A percentile compares a stretch with the other conserved stretches of the same genome.
phyloP scores from a whole-genome alignment of 345 rosid species.

The Hibiscus trionum region DNA sequence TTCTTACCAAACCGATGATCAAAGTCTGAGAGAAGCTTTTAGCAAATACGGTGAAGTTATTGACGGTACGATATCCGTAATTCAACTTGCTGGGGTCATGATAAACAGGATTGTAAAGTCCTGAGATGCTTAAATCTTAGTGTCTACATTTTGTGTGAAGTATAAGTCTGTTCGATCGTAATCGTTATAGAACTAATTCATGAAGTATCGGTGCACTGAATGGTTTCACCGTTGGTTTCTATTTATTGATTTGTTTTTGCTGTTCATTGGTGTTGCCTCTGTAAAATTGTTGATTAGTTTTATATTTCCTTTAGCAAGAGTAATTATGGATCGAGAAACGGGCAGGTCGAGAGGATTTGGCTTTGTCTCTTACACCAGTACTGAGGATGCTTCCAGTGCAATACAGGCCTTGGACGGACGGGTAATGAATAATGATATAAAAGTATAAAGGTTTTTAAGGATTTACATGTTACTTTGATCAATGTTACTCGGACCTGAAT shows the following conservation, averaged over 20 bases:
- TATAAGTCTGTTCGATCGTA: neutral
- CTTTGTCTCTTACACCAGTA: conserved; percentile 53
- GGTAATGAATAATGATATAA: conserved; percentile 44
- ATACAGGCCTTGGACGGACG: conserved; percentile 92
- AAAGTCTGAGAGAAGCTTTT: conserved; percentile 60
- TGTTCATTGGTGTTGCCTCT: neutral
- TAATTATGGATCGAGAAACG: conserved; percentile 80
- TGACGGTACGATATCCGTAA: conserved; percentile 38
- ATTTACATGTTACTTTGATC: neutral
- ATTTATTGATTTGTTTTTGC: neutral
- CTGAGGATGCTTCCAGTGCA: conserved; percentile 79
- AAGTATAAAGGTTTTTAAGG: neutral
- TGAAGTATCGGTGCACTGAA: neutral
- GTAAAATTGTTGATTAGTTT: conserved; percentile 2
- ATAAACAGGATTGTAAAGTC: neutral
- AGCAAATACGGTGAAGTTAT: conserved; percentile 71
- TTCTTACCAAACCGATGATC: conserved; percentile 63
- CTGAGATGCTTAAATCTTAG: conserved; percentile 4
- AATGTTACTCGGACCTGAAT: neutral
- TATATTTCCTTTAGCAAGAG: conserved; percentile 44
- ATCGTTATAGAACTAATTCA: too few species aligned
- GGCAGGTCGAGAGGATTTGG: conserved; percentile 96
- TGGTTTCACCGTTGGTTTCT: neutral
- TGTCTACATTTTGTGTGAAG: neutral
- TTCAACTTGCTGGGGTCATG: neutral